A percentile compares a stretch with the other conserved stretches of the same genome.
Evolutionary conservation across 495 filamentous ascomycete species (phyloP).

Genomic region (Lindgomyces ingoldianus): DNA sequence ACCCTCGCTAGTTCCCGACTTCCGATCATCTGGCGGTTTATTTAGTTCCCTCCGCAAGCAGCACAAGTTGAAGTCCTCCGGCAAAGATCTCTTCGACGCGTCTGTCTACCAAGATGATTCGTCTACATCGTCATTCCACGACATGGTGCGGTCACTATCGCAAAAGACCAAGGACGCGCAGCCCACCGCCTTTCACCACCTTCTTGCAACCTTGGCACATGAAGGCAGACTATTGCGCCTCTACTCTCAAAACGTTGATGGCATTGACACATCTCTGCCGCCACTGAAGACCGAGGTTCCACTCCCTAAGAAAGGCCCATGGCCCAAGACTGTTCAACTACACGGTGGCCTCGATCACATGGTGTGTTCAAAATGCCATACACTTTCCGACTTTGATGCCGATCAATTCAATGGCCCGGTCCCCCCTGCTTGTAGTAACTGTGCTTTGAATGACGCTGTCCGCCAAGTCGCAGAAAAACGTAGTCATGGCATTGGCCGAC

Average conservation of each 20-base stretch:
- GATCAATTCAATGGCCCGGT: slow-evolving; percentile 79
- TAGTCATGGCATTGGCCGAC: slow-evolving; percentile 87
- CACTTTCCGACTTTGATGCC: slow-evolving; percentile 74
- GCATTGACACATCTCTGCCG: slow-evolving; percentile 81
- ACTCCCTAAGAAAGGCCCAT: slow-evolving; percentile 73
- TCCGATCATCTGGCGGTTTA: slow-evolving; percentile 84
- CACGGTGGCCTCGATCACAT: slow-evolving; percentile 94
- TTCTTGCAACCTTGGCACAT: slow-evolving; percentile 85
- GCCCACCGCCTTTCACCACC: slow-evolving; percentile 89
- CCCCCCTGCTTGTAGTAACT: slow-evolving; percentile 78
- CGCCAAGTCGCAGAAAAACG: slow-evolving; percentile 81
- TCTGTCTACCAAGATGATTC: slow-evolving; percentile 91
- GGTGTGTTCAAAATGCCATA: slow-evolving; percentile 89
- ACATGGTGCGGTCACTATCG: slow-evolving; percentile 89
- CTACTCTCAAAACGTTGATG: slow-evolving; percentile 96
- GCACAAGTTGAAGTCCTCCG: slow-evolving; percentile 88
- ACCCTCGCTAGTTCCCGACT: slow-evolving; percentile 68
- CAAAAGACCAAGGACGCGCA: slow-evolving; percentile 69
- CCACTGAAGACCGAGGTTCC: slow-evolving; percentile 79
- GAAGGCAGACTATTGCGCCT: slow-evolving; percentile 88
- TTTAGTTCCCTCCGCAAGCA: slow-evolving; percentile 80
- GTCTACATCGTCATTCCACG: slow-evolving; percentile 86
- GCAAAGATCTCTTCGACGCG: slow-evolving; percentile 95
- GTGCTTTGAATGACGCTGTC: slow-evolving; percentile 70
- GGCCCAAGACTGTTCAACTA: slow-evolving; percentile 91